phyloP scores from a whole-genome alignment of 768 basidiomycete species.

The Lenzites betulinus region DNA sequence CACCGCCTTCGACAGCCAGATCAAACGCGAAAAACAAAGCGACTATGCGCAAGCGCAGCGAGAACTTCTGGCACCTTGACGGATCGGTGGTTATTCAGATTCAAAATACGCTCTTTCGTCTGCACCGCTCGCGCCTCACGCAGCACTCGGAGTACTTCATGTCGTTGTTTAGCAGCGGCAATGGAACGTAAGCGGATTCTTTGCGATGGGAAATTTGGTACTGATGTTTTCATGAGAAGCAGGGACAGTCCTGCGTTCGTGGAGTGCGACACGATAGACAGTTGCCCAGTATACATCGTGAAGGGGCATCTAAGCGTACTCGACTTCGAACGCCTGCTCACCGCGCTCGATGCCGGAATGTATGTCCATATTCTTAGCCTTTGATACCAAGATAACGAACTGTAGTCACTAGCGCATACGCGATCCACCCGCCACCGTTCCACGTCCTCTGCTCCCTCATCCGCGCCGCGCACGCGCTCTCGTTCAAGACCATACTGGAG shows the following conservation, averaged over 20 bases:
- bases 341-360: conserved; percentile 37
- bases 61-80: conserved; percentile 38
- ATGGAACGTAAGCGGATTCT: too few species aligned
- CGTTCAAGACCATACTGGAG: conserved; percentile 32
- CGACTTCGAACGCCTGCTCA: conserved; percentile 38
- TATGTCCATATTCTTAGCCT: conserved; percentile 14
- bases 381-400: not conserved
- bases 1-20: not conserved
- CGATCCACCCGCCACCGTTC: conserved; percentile 32
- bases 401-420: conserved; percentile 26
- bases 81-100: conserved; percentile 39
- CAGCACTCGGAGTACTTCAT: conserved; percentile 38
- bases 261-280: conserved; percentile 14
- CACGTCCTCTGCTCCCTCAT: conserved; percentile 35
- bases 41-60: not conserved
- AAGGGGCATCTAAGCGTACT: conserved; percentile 27
- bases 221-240: too few species aligned
- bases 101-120: conserved; percentile 36
- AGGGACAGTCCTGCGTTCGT: not conserved
- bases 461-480: conserved; percentile 38
- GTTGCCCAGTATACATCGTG: conserved; percentile 28
- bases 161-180: conserved; percentile 11
- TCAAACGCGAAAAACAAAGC: not conserved
- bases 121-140: conserved; percentile 40
- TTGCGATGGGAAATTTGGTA: too few species aligned